A percentile compares a stretch with the other conserved stretches of the same genome.
phyloP scores from a whole-genome alignment of 1,284 basidiomycete species.

The Meira nashicola region DNA sequence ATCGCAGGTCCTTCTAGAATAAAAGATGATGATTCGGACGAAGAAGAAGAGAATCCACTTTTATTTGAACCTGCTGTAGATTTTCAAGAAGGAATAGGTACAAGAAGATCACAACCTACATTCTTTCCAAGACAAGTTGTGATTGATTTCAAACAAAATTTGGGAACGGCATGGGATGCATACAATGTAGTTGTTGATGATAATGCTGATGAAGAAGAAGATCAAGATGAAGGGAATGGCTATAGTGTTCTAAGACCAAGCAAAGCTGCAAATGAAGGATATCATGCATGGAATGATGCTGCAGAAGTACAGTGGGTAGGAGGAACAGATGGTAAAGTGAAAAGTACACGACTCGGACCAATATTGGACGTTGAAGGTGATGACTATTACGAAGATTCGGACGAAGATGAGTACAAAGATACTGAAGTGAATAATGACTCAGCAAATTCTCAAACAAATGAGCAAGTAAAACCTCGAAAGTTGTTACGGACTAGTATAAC shows the following conservation, averaged over 20 bases:
- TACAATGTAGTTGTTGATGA: slow-evolving; percentile 12
- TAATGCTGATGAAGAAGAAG: slow-evolving; percentile 11
- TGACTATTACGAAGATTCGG: slow-evolving; percentile 6
- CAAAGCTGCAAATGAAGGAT: slow-evolving; percentile 2
- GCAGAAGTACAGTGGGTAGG: neutral
- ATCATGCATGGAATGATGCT: neutral
- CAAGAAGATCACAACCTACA: slow-evolving; percentile 30
- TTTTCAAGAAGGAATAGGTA: slow-evolving; percentile 38
- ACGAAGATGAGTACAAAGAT: neutral
- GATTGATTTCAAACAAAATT: slow-evolving; percentile 41
- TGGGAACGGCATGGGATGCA: slow-evolving; percentile 10
- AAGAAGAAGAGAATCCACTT: slow-evolving; percentile 15
- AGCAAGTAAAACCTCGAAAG: neutral
- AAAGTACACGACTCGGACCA: slow-evolving; percentile 3
- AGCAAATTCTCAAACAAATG: neutral
- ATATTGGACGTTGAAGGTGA: slow-evolving; percentile 8
- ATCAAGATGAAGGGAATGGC: slow-evolving; percentile 6
- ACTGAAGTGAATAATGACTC: neutral
- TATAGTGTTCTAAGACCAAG: slow-evolving; percentile 5
- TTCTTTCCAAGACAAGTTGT: slow-evolving; percentile 41
- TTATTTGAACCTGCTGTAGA: slow-evolving; percentile 45
- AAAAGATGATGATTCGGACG: slow-evolving; percentile 5
- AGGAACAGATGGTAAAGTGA: neutral
- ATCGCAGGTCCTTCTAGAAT: slow-evolving; percentile 8
- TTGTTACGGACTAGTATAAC: neutral